These are phyloP conservation scores for Aureobasidium sp. DNA, from an alignment of 2,329 filamentous ascomycete genomes.

Conservation along the genomic window DNA sequence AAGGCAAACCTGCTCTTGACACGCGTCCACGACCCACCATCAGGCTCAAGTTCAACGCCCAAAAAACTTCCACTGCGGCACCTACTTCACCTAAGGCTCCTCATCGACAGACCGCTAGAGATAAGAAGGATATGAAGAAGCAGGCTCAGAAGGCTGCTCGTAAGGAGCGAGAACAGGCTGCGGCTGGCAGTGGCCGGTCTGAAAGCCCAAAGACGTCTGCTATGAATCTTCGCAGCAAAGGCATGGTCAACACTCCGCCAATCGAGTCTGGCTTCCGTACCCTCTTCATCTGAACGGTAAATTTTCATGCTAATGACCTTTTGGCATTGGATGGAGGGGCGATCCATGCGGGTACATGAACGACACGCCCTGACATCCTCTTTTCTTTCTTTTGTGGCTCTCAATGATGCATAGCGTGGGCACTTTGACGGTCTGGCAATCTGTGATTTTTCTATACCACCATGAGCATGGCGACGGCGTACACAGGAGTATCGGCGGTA, in stretches of 20 bases:
- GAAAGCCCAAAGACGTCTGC: conserved; percentile 21
- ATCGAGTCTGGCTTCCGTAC: conserved; percentile 31
- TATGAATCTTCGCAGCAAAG: conserved; percentile 27
- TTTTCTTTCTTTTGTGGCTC: conserved; percentile 14
- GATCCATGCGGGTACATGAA: conserved; percentile 14
- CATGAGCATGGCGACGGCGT: conserved; percentile 19
- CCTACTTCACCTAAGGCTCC: conserved; percentile 26
- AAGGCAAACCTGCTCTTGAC: conserved; percentile 1
- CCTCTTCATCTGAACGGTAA: conserved; percentile 30
- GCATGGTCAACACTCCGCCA: conserved; percentile 29
- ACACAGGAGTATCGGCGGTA: conserved; percentile 8
- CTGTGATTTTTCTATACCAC: conserved; percentile 16
- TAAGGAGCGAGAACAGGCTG: conserved; percentile 32
- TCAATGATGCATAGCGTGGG: conserved; percentile 18
- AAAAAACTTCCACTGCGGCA: conserved; percentile 27
- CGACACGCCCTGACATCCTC: conserved; percentile 5
- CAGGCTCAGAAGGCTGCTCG: conserved; percentile 36
- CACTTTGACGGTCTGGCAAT: conserved; percentile 12
- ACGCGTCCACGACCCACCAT: conserved; percentile 18
- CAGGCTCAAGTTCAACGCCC: conserved; percentile 28
- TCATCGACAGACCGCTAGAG: conserved; percentile 29
- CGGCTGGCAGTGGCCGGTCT: conserved; percentile 11
- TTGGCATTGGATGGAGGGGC: background rate
- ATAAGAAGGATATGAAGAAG: conserved; percentile 36
- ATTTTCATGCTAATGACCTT: background rate